A percentile compares a stretch with the other conserved stretches of the same genome.
These are phyloP conservation scores for Inga laurina DNA, from an alignment of 306 rosid species.

Conservation along the genomic window DNA sequence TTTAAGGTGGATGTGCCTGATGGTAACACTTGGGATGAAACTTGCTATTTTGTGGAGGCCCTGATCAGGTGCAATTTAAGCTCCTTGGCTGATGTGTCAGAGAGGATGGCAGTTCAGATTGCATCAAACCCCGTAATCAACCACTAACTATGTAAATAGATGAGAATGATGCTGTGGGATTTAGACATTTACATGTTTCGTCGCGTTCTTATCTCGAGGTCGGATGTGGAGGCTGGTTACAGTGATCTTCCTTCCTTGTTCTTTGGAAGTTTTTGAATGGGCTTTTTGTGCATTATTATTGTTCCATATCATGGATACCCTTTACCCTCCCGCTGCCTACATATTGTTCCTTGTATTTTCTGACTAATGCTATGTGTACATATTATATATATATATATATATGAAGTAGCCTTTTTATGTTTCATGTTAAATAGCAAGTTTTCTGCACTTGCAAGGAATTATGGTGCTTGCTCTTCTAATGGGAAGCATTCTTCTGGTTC, in stretches of 20 bases:
- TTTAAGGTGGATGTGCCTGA: constrained; percentile 75
- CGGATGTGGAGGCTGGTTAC: constrained; percentile 66
- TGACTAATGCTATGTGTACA: constrained; percentile 43
- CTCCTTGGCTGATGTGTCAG: constrained; percentile 71
- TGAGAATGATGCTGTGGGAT: constrained; percentile 22
- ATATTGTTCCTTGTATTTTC: constrained; percentile 36
- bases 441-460: background rate
- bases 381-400: constrained; percentile 24
- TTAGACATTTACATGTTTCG: constrained; percentile 11
- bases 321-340: constrained; percentile 26
- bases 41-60: constrained; percentile 72
- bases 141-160: constrained; percentile 29
- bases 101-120: constrained; percentile 70
- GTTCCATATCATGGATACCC: constrained; percentile 54
- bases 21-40: constrained; percentile 75
- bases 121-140: constrained; percentile 47
- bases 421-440: constrained; percentile 22
- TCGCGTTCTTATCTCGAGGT: constrained; percentile 45
- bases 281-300: constrained; percentile 26
- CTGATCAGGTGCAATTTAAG: constrained; percentile 72
- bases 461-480: background rate
- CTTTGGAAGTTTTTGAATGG: constrained; percentile 58
- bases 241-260: constrained; percentile 53
- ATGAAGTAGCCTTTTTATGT: constrained; percentile 24
- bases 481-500: background rate